Base-by-base conservation (phyloP, 1,284 basidiomycete genomes). In the Mrakiaceae sp. region DNA sequence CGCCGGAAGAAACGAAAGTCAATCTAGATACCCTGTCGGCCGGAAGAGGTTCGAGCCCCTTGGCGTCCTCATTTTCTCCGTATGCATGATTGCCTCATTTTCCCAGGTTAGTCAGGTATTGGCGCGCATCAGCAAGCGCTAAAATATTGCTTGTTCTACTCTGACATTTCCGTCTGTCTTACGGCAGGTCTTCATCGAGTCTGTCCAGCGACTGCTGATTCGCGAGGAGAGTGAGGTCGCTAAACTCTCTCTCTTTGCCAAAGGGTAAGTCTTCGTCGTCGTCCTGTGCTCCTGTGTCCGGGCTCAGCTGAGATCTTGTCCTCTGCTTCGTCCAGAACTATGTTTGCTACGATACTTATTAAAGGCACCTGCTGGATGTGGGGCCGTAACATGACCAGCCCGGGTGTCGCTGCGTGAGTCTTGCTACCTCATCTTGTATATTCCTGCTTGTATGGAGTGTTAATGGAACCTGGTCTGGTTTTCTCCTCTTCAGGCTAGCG, bases 271-370 rank as follows among this genome's bases (percentile, higher is more conserved):
- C 11, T 8, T 12, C 16, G 8, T 4, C 10, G 2, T 64, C 48
- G 12, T 48, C 12, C 47, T 7, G 64, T 68, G 10, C 67, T 55
- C 11, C 46, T 27, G 12, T 9, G 68, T 77, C 14, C 50, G 68
- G 2, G 63, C 74, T 39, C 74, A 74, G 5, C 70, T 75, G 39
- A 70, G 68, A 0, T 73, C 75, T 9, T 51, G 14, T 7, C 40
- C 40, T 46, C 12, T 3, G 8, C 7, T 27, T 39, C 9, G 6
- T n/a, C 12, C 60, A 74, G 74, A 0, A 75, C 74, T 14, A 83
- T 83, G 81, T 67, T 79, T n/a, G 76, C 75, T 0, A 83, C 81
- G 0, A 81, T 83, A 53, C 74, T 74, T 5, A 73, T 81, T 70
- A 83, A 83, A 70, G 68, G 72, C 2, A 69, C 79, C 56, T 74